Base-by-base conservation (phyloP, 2,329 filamentous ascomycete genomes). In the Thelonectria olida region DNA sequence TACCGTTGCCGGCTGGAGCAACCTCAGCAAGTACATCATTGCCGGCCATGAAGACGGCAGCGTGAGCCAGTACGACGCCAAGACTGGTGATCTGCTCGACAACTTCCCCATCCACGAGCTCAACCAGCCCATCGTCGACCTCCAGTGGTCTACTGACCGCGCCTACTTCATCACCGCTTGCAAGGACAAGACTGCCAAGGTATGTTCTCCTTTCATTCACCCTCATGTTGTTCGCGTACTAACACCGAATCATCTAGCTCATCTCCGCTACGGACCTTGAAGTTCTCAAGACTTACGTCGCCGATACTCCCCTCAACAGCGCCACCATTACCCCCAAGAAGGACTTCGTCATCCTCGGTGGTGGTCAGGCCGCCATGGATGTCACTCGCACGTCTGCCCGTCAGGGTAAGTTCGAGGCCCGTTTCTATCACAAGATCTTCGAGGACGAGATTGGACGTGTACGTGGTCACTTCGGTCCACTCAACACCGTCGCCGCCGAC, bases 361-460 rank as follows among this genome's bases (percentile, higher is more conserved):
- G 96, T 88, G 96, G 96, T 72, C 96, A 99, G 83, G 96, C 94
- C 67, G 96, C 96, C 76, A 97, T 97, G 93, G 95, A 98, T 76
- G 96, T 99, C 80, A 99, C 96, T 61, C 96, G 92, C 55, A 98
- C 96, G 52, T 91, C 91, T 31, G 90, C 93, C 50, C 89, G 96
- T 69, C 96, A 99, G 85, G 96, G 96, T 82, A 98, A 98, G 83
- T 99, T 99, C 84, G 96, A 99, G 82, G 96, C 96, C 44, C 90
- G 96, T 69, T 99, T 99, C 87, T 99, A 97, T 86, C 96, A 99
- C 90, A 98, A 97, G 87, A 91, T 99, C 78, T 98, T 99, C 78
- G 93, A 97, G 81, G 95, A 99, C 80, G 96, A 99, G 84, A 95
- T 98, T 74, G 96, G 96, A 71, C 91, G 96, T 84, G 96, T 99